Conservation (phyloP, 768 basidiomycete species). For the Podaxis sp. region DNA sequence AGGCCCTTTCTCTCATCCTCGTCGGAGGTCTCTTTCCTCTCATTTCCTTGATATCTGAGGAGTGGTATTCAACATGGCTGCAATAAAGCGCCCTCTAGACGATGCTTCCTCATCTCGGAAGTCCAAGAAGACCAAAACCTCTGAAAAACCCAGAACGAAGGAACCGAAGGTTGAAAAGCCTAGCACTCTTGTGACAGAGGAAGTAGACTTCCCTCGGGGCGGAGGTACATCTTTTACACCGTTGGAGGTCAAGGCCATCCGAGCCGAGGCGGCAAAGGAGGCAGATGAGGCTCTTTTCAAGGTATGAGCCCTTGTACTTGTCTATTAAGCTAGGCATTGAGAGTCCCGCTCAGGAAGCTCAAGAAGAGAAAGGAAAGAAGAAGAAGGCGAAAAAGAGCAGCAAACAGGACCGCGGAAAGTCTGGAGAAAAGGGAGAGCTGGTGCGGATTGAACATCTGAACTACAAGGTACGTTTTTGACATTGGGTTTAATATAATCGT, state of each 20-base stretch:
- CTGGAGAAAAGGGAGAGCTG: conserved; percentile 43
- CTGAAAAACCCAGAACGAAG: conserved; percentile 18
- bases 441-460: conserved; percentile 89
- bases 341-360: conserved; percentile 11
- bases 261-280: conserved; percentile 82
- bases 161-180: conserved; percentile 24
- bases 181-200: conserved; percentile 44
- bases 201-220: conserved; percentile 93
- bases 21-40: background rate
- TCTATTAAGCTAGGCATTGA: background rate
- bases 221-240: conserved; percentile 89
- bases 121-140: conserved; percentile 61
- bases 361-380: conserved; percentile 40
- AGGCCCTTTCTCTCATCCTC: conserved; percentile 5
- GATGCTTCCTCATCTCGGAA: conserved; percentile 46
- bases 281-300: conserved; percentile 78
- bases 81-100: conserved; percentile 63
- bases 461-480: conserved; percentile 65
- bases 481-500: background rate
- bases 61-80: conserved; percentile 34
- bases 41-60: background rate
- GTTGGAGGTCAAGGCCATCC: conserved; percentile 81
- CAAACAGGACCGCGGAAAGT: conserved; percentile 40
- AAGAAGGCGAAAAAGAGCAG: conserved; percentile 45
- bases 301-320: conserved; percentile 34